These are phyloP conservation scores for Malassezia caprae DNA, from an alignment of 1,284 basidiomycete species.

Conservation along the genomic window DNA sequence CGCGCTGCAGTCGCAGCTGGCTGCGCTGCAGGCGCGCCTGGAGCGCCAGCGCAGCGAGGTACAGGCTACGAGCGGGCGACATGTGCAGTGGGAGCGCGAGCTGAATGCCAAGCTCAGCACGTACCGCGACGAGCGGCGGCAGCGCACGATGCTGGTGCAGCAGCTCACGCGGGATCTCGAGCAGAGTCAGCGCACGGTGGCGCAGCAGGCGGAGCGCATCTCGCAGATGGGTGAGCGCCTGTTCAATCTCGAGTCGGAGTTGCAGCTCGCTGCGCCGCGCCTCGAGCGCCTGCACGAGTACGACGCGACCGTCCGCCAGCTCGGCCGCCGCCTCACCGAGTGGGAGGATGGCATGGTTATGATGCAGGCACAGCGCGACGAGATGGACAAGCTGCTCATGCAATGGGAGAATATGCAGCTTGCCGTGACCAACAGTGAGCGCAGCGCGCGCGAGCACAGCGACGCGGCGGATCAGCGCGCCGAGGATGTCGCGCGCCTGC, in stretches of 20 bases:
- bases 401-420: conserved; percentile 36
- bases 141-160: conserved; percentile 26
- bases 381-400: conserved; percentile 34
- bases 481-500: background rate
- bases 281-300: conserved; percentile 28
- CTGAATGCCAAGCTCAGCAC: conserved; percentile 39
- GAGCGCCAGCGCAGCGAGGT: conserved; percentile 33
- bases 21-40: conserved; percentile 16
- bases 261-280: conserved; percentile 23
- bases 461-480: background rate
- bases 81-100: conserved; percentile 40
- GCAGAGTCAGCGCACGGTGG: conserved; percentile 19
- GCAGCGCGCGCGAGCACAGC: conserved; percentile 6
- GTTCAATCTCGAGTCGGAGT: conserved; percentile 30
- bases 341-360: conserved; percentile 37
- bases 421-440: conserved; percentile 30
- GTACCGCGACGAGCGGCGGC: conserved; percentile 41
- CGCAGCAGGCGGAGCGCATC: conserved; percentile 20
- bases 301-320: conserved; percentile 25
- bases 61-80: conserved; percentile 24
- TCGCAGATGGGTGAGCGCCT: conserved; percentile 30
- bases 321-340: conserved; percentile 24
- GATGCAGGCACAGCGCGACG: conserved; percentile 31
- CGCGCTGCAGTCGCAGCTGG: conserved; percentile 24
- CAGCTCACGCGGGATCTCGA: conserved; percentile 31